A percentile compares a stretch with the other conserved stretches of the same genome.
phyloP scores from a whole-genome alignment of 805 yeast species.

The Wickerhamomyces bisporus region DNA sequence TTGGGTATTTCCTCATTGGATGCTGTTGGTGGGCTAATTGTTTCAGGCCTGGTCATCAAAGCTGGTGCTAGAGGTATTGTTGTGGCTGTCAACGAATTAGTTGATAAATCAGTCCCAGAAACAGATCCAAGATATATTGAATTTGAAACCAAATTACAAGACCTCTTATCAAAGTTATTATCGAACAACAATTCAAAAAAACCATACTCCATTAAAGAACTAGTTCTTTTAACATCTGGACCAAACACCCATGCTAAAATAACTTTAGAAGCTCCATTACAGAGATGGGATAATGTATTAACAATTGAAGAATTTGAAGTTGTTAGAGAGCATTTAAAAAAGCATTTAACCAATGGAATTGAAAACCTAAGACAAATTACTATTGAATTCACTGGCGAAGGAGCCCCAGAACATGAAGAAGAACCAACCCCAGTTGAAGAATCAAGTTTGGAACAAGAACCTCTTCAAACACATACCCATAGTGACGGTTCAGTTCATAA shows the following conservation, averaged over 20 bases:
- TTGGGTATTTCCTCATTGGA: conserved; percentile 81
- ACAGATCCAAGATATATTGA: conserved; percentile 44
- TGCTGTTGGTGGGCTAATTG: conserved; percentile 86
- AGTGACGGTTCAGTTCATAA: conserved; percentile 23
- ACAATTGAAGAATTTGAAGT: conserved; percentile 37
- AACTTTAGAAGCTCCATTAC: conserved; percentile 34
- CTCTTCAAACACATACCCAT: conserved; percentile 19
- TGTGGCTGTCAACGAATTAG: conserved; percentile 66
- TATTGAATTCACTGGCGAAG: conserved; percentile 35
- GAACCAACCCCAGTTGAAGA: conserved; percentile 1
- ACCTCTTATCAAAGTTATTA: conserved; percentile 27
- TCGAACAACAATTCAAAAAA: conserved; percentile 38
- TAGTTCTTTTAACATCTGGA: conserved; percentile 51
- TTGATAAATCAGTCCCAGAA: conserved; percentile 62
- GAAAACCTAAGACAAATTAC: conserved; percentile 39
- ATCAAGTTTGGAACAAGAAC: conserved; percentile 9
- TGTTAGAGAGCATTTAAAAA: conserved; percentile 33
- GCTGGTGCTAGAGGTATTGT: conserved; percentile 80
- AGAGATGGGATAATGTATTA: conserved; percentile 40
- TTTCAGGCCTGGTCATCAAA: conserved; percentile 71
- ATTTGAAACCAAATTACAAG: conserved; percentile 36
- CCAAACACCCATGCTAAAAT: conserved; percentile 42
- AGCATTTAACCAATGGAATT: conserved; percentile 31
- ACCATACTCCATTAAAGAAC: conserved; percentile 33
- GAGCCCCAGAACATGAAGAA: conserved; percentile 19